Percentiles rank a stretch among this genome's conserved stretches.
Conservation (phyloP, 2,329 filamentous ascomycete genomes). For the Acarospora socialis region DNA sequence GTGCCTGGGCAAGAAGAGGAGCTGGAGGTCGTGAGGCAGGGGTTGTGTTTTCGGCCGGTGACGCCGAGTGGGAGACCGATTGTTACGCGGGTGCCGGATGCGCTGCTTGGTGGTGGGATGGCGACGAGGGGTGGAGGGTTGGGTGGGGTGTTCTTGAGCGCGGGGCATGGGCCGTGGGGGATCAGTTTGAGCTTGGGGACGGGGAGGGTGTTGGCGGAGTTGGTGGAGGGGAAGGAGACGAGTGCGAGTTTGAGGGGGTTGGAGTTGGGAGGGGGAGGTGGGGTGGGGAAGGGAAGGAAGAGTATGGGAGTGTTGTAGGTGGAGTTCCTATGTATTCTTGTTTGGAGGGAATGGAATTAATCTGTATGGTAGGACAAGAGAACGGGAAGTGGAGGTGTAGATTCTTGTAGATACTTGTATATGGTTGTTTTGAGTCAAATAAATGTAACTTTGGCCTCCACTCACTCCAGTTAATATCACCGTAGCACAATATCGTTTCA, state of each 20-base stretch:
- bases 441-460: too few relatives aligned
- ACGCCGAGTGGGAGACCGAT: slow-evolving; percentile 51
- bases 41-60: slow-evolving; percentile 60
- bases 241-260: slow-evolving; percentile 47
- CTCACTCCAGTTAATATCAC: too few relatives aligned
- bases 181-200: slow-evolving; percentile 52
- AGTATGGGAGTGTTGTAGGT: too few relatives aligned
- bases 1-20: slow-evolving; percentile 30
- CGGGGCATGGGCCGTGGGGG: slow-evolving; percentile 67
- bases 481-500: too few relatives aligned
- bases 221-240: slow-evolving; percentile 44
- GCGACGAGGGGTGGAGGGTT: slow-evolving; percentile 25
- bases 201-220: slow-evolving; percentile 54
- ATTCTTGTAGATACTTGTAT: too few relatives aligned
- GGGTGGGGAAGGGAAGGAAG: not conserved
- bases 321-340: too few relatives aligned
- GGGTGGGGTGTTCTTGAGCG: slow-evolving; percentile 56
- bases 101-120: slow-evolving; percentile 37
- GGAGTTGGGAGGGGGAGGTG: slow-evolving; percentile 18
- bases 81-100: slow-evolving; percentile 42
- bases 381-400: too few relatives aligned
- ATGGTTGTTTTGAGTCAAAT: too few relatives aligned
- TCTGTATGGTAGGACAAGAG: too few relatives aligned
- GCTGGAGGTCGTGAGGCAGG: slow-evolving; percentile 48
- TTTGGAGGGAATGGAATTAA: too few relatives aligned